A percentile compares a stretch with the other conserved stretches of the same genome.
phyloP scores from a whole-genome alignment of 331 rosid species.

The Saraca asoca region DNA sequence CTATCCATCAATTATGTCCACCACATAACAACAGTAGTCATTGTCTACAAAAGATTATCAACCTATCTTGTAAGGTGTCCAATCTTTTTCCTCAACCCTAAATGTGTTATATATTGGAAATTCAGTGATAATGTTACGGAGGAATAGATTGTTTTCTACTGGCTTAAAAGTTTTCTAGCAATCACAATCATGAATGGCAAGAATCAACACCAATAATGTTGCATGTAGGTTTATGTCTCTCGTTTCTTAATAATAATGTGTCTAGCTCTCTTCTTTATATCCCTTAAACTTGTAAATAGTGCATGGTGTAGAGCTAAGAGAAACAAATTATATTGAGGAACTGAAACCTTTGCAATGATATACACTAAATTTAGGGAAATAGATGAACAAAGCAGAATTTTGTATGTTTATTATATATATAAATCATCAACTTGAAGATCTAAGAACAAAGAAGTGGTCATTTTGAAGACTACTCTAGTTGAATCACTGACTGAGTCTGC shows the following conservation, averaged over 20 bases:
- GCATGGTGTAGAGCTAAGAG: neutral
- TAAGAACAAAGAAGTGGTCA: neutral
- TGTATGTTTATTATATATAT: neutral
- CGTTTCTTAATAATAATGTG: no score
- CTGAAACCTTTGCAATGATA: no score
- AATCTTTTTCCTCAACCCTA: constrained; percentile 62
- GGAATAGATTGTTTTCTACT: neutral
- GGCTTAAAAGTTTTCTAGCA: neutral
- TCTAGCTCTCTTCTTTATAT: neutral
- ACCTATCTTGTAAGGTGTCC: constrained; percentile 59
- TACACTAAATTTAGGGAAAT: no score
- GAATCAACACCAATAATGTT: no score
- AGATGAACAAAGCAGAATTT: constrained; percentile 16
- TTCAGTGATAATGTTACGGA: constrained; percentile 5
- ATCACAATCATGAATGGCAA: no score
- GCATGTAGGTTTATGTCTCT: neutral
- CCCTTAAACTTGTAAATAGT: neutral
- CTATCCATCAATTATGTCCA: constrained; percentile 33
- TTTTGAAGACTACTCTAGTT: constrained; percentile 30
- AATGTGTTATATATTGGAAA: neutral
- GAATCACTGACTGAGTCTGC: constrained; percentile 10
- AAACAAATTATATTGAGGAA: no score
- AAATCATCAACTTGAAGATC: neutral
- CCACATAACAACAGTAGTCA: constrained; percentile 47
- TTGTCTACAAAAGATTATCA: constrained; percentile 41